phyloP scores from a whole-genome alignment of 2,329 filamentous ascomycete species.

The Aureobasidium melanogenum region DNA sequence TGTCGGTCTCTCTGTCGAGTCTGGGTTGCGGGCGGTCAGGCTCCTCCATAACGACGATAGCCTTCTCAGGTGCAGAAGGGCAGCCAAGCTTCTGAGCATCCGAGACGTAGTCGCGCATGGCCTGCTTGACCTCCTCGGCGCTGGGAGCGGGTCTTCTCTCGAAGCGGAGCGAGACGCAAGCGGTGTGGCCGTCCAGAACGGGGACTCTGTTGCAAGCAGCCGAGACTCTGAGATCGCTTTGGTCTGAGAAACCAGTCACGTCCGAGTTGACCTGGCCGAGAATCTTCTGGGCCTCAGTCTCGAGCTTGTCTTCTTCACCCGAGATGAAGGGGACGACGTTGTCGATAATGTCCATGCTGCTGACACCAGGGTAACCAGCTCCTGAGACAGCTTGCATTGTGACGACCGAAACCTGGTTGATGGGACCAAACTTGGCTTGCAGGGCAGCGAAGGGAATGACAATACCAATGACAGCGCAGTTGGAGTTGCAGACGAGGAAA shows the following conservation, averaged over 20 bases:
- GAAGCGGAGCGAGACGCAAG: constrained; percentile 85
- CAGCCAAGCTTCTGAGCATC: constrained; percentile 79
- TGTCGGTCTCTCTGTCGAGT: constrained; percentile 74
- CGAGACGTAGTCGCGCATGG: constrained; percentile 69
- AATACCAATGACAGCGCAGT: constrained; percentile 93
- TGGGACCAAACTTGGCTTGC: constrained; percentile 74
- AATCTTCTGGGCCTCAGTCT: constrained; percentile 92
- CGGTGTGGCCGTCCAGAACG: constrained; percentile 92
- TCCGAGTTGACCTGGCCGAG: constrained; percentile 65
- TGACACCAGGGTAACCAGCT: constrained; percentile 82
- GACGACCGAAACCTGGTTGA: constrained; percentile 69
- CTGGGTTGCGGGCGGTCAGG: constrained; percentile 83
- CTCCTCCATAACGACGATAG: constrained; percentile 86
- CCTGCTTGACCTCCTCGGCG: constrained; percentile 67
- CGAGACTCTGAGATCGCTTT: constrained; percentile 64
- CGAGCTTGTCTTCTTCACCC: constrained; percentile 93
- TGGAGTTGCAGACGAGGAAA: constrained; percentile 95
- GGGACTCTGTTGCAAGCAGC: constrained; percentile 88
- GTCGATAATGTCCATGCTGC: constrained; percentile 91
- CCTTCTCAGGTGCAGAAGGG: constrained; percentile 70
- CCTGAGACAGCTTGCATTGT: constrained; percentile 94
- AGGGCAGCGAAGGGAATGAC: constrained; percentile 92
- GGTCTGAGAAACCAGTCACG: constrained; percentile 66
- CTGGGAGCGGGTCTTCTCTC: constrained; percentile 63
- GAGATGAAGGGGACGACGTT: constrained; percentile 91